Percentiles rank a stretch among this genome's conserved stretches.
Conservation (phyloP, 202 grass and related monocot species). For the Digitaria exilis region DNA sequence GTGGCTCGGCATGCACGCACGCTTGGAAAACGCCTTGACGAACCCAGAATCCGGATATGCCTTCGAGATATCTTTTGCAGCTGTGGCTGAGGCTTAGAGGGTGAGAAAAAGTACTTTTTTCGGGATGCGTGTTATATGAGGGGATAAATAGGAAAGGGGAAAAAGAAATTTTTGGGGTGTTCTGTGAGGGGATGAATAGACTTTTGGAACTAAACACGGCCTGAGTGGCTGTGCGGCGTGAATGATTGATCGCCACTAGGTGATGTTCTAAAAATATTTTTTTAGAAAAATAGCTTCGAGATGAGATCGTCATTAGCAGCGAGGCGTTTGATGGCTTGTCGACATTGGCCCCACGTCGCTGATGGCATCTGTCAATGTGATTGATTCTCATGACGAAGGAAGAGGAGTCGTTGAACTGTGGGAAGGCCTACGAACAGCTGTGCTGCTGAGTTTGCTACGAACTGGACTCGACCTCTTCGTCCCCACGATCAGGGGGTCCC, state of each 20-base stretch:
- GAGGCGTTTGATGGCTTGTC: not conserved
- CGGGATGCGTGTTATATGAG: too few relatives aligned
- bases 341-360: conserved; percentile 11
- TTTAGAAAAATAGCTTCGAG: not conserved
- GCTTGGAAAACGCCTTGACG: conserved; percentile 1
- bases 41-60: not conserved
- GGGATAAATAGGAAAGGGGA: too few relatives aligned
- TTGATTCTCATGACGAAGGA: not conserved
- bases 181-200: too few relatives aligned
- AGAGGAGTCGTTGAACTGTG: not conserved
- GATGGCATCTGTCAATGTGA: not conserved
- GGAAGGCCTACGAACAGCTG: not conserved
- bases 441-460: not conserved
- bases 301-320: conserved; percentile 15
- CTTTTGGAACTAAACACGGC: too few relatives aligned
- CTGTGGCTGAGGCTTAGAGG: too few relatives aligned
- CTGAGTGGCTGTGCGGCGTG: not conserved
- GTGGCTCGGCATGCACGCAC: too few relatives aligned
- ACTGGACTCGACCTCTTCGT: not conserved
- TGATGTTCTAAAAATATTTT: too few relatives aligned
- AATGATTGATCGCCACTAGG: conserved; percentile 15
- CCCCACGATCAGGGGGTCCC: not conserved
- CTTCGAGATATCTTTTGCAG: not conserved
- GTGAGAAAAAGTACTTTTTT: too few relatives aligned
- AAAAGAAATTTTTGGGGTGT: too few relatives aligned